Percentiles rank a stretch among this genome's conserved stretches.
Conservation (phyloP, 768 basidiomycete genomes). For the Boletus coccyginus region DNA sequence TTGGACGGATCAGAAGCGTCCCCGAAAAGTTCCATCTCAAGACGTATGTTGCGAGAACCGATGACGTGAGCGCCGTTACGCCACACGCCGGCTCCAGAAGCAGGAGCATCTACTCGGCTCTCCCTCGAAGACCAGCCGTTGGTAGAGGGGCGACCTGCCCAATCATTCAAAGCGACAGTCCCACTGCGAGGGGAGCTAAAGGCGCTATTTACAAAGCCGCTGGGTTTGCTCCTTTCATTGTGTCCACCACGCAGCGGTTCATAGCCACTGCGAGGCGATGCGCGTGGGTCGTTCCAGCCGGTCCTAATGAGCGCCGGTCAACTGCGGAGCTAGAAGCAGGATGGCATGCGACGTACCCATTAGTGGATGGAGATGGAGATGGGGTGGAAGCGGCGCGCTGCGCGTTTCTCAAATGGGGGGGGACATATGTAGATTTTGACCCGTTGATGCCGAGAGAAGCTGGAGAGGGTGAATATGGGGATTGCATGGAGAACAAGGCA, state of each 20-base stretch:
- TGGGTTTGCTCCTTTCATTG: constrained; percentile 34
- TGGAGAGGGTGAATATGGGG: constrained; percentile 27
- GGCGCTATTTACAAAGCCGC: constrained; percentile 41
- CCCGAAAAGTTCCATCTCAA: constrained; percentile 97
- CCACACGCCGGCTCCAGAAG: constrained; percentile 67
- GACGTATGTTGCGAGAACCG: constrained; percentile 79
- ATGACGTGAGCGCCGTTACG: constrained; percentile 83
- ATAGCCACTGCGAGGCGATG: constrained; percentile 56
- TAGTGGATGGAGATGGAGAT: constrained; percentile 31
- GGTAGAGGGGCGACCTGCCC: constrained; percentile 38
- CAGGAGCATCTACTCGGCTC: constrained; percentile 34
- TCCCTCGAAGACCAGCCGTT: constrained; percentile 39
- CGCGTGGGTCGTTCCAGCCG: constrained; percentile 75
- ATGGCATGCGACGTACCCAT: constrained; percentile 47
- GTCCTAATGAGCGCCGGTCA: constrained; percentile 41
- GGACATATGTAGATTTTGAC: constrained; percentile 78
- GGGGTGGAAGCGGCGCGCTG: constrained; percentile 78
- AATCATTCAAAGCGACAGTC: constrained; percentile 30
- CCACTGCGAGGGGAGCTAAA: constrained; percentile 36
- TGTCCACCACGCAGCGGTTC: constrained; percentile 42
- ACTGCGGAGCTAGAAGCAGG: constrained; percentile 11
- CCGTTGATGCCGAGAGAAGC: constrained; percentile 74
- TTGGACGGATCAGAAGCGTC: constrained; percentile 81
- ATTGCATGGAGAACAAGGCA: not conserved
- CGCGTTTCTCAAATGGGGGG: constrained; percentile 81